Conservation (phyloP, 1,139 yeast species). For the Kodamaea arcana region DNA sequence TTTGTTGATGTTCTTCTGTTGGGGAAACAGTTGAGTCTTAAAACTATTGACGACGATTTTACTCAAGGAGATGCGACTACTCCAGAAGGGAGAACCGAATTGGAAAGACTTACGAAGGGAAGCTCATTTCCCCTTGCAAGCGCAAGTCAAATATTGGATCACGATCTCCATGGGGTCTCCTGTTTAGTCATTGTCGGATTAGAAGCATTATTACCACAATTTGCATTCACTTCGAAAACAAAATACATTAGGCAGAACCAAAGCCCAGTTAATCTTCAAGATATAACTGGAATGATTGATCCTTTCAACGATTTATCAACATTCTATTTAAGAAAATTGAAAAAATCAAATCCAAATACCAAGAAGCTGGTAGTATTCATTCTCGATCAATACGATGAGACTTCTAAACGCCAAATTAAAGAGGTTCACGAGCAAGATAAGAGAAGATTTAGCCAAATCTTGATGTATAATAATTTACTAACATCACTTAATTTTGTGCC, state of each 20-base stretch:
- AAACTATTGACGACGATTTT: too few relatives aligned
- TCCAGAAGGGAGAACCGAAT: background rate
- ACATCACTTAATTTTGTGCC: background rate
- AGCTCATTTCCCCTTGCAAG: slow-evolving; percentile 1
- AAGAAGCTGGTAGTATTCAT: slow-evolving; percentile 15
- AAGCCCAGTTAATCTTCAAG: slow-evolving; percentile 1
- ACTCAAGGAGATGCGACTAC: background rate
- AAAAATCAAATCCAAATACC: slow-evolving; percentile 7
- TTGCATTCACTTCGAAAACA: slow-evolving; percentile 14
- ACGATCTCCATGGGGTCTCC: slow-evolving; percentile 10
- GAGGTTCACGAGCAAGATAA: slow-evolving; percentile 9
- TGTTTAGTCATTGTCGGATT: slow-evolving; percentile 22
- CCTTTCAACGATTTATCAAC: slow-evolving; percentile 23
- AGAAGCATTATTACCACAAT: slow-evolving; percentile 21
- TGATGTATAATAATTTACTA: slow-evolving; percentile 14
- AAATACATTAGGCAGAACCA: background rate
- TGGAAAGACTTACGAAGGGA: background rate
- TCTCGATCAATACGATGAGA: slow-evolving; percentile 5
- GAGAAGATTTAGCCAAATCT: slow-evolving; percentile 14
- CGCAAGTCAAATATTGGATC: slow-evolving; percentile 18
- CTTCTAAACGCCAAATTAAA: background rate
- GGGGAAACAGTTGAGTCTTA: too few relatives aligned
- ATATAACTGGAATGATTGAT: slow-evolving; percentile 20
- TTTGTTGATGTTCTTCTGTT: background rate
- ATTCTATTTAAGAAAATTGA: slow-evolving; percentile 17